phyloP scores from a whole-genome alignment of 148 eudicot species.

The Silene uniflora region DNA sequence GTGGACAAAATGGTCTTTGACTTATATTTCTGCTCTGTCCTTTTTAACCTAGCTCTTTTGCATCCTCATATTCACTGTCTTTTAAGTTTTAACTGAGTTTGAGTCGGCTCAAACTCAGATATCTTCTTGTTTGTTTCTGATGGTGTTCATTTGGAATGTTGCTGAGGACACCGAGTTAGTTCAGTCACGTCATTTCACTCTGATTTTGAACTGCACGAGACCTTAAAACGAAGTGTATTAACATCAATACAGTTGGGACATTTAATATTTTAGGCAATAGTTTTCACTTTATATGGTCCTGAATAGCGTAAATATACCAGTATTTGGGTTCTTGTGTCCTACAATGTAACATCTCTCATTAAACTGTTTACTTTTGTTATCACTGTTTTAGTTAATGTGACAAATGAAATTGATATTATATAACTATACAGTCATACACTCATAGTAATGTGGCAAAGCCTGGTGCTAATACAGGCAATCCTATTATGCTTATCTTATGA shows the following conservation, averaged over 20 bases:
- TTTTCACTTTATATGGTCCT: background rate
- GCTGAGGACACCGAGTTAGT: background rate
- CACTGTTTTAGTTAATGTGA: background rate
- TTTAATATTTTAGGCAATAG: background rate
- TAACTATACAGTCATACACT: background rate
- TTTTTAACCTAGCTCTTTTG: background rate
- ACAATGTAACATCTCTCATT: background rate
- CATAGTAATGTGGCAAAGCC: background rate
- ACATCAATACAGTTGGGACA: background rate
- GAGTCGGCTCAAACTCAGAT: background rate
- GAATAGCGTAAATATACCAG: background rate
- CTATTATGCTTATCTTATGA: background rate
- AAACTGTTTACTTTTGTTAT: background rate
- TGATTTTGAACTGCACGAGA: background rate
- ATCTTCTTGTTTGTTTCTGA: background rate
- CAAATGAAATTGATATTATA: background rate
- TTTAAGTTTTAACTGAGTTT: background rate
- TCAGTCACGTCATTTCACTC: background rate
- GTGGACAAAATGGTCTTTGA: too few species aligned
- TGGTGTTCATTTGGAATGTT: background rate
- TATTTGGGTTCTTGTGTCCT: background rate
- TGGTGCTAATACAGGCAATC: background rate
- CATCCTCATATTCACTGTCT: background rate
- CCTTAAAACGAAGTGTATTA: background rate
- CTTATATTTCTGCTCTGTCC: background rate